Percentiles rank a stretch among this genome's conserved stretches.
Evolutionary conservation across 805 yeast species (phyloP).

Genomic region (Debaryomyces maramus): DNA sequence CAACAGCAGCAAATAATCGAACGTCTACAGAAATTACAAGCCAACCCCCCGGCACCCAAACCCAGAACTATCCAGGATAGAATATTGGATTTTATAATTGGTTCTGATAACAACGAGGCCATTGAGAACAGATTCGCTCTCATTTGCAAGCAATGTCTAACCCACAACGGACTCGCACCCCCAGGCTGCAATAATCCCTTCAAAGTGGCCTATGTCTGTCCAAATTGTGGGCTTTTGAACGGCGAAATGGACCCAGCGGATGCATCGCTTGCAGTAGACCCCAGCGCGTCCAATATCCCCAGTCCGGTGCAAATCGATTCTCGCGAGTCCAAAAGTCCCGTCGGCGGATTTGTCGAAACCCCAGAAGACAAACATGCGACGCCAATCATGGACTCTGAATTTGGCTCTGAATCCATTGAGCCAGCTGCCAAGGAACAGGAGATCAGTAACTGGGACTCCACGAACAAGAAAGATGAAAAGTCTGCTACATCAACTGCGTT

Average conservation of each 20-base stretch:
- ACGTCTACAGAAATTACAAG: neutral
- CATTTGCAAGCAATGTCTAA: conserved; percentile 63
- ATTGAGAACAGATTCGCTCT: conserved; percentile 65
- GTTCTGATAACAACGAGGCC: conserved; percentile 64
- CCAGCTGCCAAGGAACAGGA: too few relatives aligned
- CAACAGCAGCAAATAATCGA: neutral
- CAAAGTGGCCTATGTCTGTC: conserved; percentile 59
- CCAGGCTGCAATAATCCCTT: conserved; percentile 56
- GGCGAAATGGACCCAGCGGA: conserved; percentile 16
- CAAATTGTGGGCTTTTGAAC: conserved; percentile 55
- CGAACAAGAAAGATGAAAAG: too few relatives aligned
- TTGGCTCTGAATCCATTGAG: too few relatives aligned
- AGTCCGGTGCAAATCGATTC: too few relatives aligned
- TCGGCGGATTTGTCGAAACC: too few relatives aligned
- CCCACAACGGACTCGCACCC: conserved; percentile 81
- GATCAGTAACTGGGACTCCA: too few relatives aligned
- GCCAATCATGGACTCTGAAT: too few relatives aligned
- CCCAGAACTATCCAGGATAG: conserved; percentile 35
- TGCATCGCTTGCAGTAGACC: neutral
- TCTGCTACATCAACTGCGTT: too few relatives aligned
- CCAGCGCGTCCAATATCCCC: too few relatives aligned
- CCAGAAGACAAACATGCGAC: too few relatives aligned
- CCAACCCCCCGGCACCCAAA: neutral
- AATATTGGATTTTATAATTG: conserved; percentile 38
- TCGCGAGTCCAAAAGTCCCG: too few relatives aligned